Evolutionary conservation across 768 basidiomycete genomes (phyloP).

Genomic region (Leccinum fibrillosum): DNA sequence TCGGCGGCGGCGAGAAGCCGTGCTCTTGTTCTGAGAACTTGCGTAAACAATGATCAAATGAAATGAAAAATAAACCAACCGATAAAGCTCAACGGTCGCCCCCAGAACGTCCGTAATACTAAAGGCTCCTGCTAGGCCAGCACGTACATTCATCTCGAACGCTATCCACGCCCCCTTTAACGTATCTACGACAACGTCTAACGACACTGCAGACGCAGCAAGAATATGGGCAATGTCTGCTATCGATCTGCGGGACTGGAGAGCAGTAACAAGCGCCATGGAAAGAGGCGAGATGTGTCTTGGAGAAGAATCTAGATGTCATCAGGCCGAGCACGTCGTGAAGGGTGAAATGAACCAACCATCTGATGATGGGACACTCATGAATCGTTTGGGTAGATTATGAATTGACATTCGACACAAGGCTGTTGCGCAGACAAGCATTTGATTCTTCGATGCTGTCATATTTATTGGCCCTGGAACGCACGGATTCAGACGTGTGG

Average conservation of each 20-base stretch:
- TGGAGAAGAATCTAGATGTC: conserved; percentile 29
- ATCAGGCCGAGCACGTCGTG: conserved; percentile 12
- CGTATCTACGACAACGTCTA: conserved; percentile 43
- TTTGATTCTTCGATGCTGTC: conserved; percentile 55
- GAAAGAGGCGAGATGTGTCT: conserved; percentile 20
- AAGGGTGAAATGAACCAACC: conserved; percentile 12
- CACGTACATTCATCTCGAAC: conserved; percentile 42
- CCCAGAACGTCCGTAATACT: conserved; percentile 48
- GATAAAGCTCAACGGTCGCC: conserved; percentile 39
- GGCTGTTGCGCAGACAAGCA: conserved; percentile 53
- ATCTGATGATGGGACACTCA: conserved; percentile 7
- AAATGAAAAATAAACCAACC: conserved; percentile 16
- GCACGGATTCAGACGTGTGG: background rate
- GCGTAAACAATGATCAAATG: conserved; percentile 4
- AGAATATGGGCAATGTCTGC: conserved; percentile 61
- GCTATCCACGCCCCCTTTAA: conserved; percentile 45
- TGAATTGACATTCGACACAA: conserved; percentile 44
- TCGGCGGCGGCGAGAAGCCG: conserved; percentile 18
- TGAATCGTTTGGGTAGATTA: conserved; percentile 38
- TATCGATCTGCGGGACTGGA: conserved; percentile 50
- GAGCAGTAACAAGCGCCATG: conserved; percentile 35
- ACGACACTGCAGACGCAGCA: conserved; percentile 38
- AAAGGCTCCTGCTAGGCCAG: conserved; percentile 39
- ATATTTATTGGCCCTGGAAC: conserved; percentile 56
- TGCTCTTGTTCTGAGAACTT: conserved; percentile 31